Percentiles rank a stretch among this genome's conserved stretches.
Evolutionary conservation across 176 grass and related monocot species (phyloP).

Genomic region (Aegilops bicornis): DNA sequence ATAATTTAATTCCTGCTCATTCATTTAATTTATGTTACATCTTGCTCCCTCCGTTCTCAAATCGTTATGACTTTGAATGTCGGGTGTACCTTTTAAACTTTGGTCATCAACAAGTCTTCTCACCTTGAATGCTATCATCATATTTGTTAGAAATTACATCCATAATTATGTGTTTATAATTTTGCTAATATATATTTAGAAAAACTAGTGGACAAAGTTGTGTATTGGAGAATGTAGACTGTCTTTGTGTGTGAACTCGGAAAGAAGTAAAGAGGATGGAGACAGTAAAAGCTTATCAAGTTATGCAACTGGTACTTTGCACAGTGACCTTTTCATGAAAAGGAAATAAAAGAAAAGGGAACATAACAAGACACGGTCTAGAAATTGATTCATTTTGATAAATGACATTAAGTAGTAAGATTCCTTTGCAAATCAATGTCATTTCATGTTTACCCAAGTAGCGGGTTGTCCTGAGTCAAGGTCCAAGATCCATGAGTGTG

Average conservation of each 20-base stretch:
- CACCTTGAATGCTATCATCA: background rate
- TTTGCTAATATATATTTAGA: background rate
- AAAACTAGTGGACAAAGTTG: conserved; percentile 5
- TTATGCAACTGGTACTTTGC: background rate
- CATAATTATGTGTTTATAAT: conserved; percentile 7
- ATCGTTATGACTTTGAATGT: background rate
- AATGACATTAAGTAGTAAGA: background rate
- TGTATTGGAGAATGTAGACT: background rate
- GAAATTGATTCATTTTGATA: background rate
- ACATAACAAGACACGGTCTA: background rate
- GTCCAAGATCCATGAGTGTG: background rate
- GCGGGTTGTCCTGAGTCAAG: background rate
- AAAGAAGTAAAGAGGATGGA: conserved; percentile 19
- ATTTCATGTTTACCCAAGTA: background rate
- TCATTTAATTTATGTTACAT: conserved; percentile 17
- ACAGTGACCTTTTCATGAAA: background rate
- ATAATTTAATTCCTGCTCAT: conserved; percentile 19
- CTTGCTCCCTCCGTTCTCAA: background rate
- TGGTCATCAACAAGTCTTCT: background rate
- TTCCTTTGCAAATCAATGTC: background rate
- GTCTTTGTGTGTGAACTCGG: background rate
- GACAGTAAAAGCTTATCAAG: background rate
- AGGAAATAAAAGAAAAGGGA: background rate
- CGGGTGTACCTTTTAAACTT: background rate
- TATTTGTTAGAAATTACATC: background rate